Evolutionary conservation across 495 filamentous ascomycete genomes (phyloP).

Genomic region (Rhypophila decipiens): DNA sequence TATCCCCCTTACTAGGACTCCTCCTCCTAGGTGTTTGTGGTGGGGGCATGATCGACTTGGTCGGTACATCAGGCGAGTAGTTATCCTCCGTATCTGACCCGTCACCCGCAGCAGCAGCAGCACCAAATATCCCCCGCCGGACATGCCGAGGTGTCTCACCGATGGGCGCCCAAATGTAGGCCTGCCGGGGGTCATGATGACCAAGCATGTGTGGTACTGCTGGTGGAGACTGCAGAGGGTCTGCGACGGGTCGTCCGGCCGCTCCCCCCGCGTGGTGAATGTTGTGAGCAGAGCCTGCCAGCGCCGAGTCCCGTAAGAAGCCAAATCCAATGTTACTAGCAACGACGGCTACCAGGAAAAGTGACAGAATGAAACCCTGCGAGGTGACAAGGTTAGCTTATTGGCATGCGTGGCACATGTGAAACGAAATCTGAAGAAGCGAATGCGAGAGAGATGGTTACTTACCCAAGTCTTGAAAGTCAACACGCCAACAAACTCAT

Average conservation of each 20-base stretch:
- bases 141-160: constrained; percentile 36
- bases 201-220: constrained; percentile 20
- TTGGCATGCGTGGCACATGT: constrained; percentile 13
- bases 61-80: constrained; percentile 27
- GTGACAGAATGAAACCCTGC: constrained; percentile 46
- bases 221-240: constrained; percentile 27
- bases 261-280: no score
- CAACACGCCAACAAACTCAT: constrained; percentile 40
- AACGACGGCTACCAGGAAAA: constrained; percentile 50
- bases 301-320: constrained; percentile 21
- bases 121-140: constrained; percentile 22
- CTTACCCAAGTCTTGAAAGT: constrained; percentile 57
- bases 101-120: constrained; percentile 24
- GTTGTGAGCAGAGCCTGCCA: no score
- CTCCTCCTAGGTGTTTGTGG: constrained; percentile 32
- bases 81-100: constrained; percentile 38
- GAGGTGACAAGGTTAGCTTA: constrained; percentile 7
- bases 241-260: constrained; percentile 10
- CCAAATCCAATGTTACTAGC: constrained; percentile 53
- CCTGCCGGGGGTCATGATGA: constrained; percentile 29
- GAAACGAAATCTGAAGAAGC: neutral
- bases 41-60: constrained; percentile 28
- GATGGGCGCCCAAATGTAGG: constrained; percentile 38
- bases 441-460: constrained; percentile 38
- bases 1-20: constrained; percentile 41